These are phyloP conservation scores for Hemerocallis citrina DNA, from an alignment of 106 monocot genomes.

Conservation along the genomic window DNA sequence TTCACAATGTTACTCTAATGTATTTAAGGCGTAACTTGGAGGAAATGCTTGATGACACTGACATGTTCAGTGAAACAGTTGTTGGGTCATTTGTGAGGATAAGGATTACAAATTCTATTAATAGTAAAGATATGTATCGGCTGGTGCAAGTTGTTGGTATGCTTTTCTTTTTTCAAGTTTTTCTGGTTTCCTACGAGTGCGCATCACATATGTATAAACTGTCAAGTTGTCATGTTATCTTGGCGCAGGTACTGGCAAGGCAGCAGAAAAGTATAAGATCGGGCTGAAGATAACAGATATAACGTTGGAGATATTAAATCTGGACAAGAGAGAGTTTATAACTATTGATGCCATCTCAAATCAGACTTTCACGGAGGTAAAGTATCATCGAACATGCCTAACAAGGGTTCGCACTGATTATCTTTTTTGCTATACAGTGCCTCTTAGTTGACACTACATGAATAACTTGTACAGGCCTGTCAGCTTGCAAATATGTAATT, in stretches of 20 bases:
- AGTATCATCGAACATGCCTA: background rate
- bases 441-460: background rate
- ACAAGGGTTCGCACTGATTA: background rate
- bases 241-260: constrained; percentile 55
- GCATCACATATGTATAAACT: background rate
- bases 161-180: constrained; percentile 2
- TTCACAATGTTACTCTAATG: constrained; percentile 71
- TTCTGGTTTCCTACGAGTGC: background rate
- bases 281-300: constrained; percentile 83
- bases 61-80: constrained; percentile 61
- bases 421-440: background rate
- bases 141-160: constrained; percentile 86
- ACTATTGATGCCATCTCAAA: constrained; percentile 92
- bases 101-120: constrained; percentile 55
- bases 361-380: constrained; percentile 96
- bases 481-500: too few relatives aligned
- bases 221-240: background rate
- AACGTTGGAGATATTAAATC: constrained; percentile 81
- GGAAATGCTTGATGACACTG: constrained; percentile 70
- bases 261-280: constrained; percentile 58
- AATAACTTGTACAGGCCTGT: background rate
- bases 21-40: constrained; percentile 82
- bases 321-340: constrained; percentile 75
- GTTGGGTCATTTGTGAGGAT: constrained; percentile 95
- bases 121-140: constrained; percentile 81